A percentile compares a stretch with the other conserved stretches of the same genome.
These are phyloP conservation scores for Flaveria robusta DNA, from an alignment of 129 eudicot species.

Conservation along the genomic window DNA sequence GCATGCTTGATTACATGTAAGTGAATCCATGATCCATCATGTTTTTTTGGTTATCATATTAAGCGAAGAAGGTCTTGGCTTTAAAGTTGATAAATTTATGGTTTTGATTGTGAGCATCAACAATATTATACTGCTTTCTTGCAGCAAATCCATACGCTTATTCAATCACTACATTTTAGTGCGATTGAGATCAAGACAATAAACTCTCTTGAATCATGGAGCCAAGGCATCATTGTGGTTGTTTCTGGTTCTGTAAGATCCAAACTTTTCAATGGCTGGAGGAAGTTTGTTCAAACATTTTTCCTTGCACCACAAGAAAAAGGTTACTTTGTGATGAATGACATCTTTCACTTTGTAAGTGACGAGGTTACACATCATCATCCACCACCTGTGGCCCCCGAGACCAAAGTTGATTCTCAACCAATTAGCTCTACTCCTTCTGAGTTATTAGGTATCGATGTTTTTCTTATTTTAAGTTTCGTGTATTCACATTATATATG, in stretches of 20 bases:
- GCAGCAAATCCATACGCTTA: constrained; percentile 84
- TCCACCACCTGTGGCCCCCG: constrained; percentile 41
- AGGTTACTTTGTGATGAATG: constrained; percentile 89
- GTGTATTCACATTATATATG: background rate
- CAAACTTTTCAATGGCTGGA: constrained; percentile 62
- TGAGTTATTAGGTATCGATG: constrained; percentile 64
- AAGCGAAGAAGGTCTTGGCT: background rate
- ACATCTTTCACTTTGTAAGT: constrained; percentile 72
- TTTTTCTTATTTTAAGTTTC: background rate
- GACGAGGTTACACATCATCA: constrained; percentile 57
- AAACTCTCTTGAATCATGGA: constrained; percentile 88
- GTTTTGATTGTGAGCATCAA: constrained; percentile 17
- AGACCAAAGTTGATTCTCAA: constrained; percentile 51
- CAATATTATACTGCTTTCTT: constrained; percentile 17
- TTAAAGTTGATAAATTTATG: background rate
- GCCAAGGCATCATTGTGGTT: constrained; percentile 77
- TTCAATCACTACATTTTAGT: constrained; percentile 64
- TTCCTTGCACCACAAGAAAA: constrained; percentile 96
- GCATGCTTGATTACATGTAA: background rate
- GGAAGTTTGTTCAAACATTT: constrained; percentile 88
- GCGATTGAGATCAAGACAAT: constrained; percentile 83
- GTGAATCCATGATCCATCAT: background rate
- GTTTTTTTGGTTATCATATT: constrained; percentile 9
- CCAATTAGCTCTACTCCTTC: constrained; percentile 54
- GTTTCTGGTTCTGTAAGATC: constrained; percentile 82